A percentile compares a stretch with the other conserved stretches of the same genome.
These are phyloP conservation scores for Yamadazyma dushanensis DNA, from an alignment of 1,139 yeast species.

Conservation along the genomic window DNA sequence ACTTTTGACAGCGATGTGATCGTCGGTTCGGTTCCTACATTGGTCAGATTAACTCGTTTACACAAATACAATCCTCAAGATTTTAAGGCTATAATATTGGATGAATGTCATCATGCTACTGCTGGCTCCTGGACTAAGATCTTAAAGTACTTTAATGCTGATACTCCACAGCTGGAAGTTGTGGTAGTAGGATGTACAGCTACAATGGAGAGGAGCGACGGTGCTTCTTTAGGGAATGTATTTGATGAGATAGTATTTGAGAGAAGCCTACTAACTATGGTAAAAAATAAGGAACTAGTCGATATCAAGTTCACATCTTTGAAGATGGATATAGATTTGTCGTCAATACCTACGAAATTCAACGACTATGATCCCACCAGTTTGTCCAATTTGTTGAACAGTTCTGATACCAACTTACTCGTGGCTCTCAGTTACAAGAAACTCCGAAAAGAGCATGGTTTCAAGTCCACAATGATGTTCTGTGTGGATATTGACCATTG, in stretches of 20 bases:
- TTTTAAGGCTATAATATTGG: slow-evolving; percentile 75
- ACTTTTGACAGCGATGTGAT: slow-evolving; percentile 56
- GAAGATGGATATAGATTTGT: slow-evolving; percentile 39
- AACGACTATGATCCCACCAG: slow-evolving; percentile 58
- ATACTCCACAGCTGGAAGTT: slow-evolving; percentile 37
- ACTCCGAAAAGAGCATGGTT: slow-evolving; percentile 31
- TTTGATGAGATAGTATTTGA: slow-evolving; percentile 80
- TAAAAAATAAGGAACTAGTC: slow-evolving; percentile 65
- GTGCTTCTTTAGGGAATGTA: slow-evolving; percentile 52
- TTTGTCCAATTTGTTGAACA: slow-evolving; percentile 58
- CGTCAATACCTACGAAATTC: slow-evolving; percentile 26
- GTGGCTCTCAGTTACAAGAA: slow-evolving; percentile 60
- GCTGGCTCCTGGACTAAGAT: slow-evolving; percentile 66
- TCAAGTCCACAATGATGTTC: slow-evolving; percentile 71
- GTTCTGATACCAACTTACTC: slow-evolving; percentile 51
- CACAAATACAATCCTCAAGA: slow-evolving; percentile 53
- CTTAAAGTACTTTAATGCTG: slow-evolving; percentile 58
- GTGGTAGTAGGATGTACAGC: slow-evolving; percentile 87
- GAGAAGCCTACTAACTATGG: slow-evolving; percentile 65
- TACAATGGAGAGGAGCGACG: slow-evolving; percentile 70
- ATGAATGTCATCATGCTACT: slow-evolving; percentile 93
- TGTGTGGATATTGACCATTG: slow-evolving; percentile 78
- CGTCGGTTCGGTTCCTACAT: slow-evolving; percentile 75
- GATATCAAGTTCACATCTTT: slow-evolving; percentile 69
- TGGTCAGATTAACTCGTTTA: slow-evolving; percentile 52